Percentiles rank a stretch among this genome's conserved stretches.
Conservation (phyloP, 305 asterid genomes). For the Stenogyne calaminthoides region DNA sequence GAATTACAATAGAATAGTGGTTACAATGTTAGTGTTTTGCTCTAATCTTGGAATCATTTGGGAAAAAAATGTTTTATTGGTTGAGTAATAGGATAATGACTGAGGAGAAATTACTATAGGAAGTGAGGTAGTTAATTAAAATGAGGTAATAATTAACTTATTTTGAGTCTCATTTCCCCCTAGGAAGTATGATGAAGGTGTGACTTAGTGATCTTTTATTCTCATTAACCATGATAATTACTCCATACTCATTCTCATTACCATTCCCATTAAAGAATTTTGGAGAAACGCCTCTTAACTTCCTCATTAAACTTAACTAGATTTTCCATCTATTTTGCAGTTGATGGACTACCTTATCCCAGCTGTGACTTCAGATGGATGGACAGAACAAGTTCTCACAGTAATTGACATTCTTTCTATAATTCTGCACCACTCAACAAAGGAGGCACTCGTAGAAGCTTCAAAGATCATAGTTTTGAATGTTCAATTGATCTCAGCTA, state of each 20-base stretch:
- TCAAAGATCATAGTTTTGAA: slow-evolving; percentile 68
- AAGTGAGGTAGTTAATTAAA: neutral
- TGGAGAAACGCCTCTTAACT: neutral
- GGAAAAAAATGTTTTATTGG: neutral
- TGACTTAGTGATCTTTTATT: too few relatives aligned
- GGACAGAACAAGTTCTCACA: slow-evolving; percentile 64
- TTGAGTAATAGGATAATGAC: neutral
- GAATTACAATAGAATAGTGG: neutral
- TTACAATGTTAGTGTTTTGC: too few relatives aligned
- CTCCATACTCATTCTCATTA: too few relatives aligned
- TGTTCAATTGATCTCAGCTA: slow-evolving; percentile 52
- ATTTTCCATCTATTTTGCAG: slow-evolving; percentile 43
- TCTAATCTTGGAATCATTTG: neutral
- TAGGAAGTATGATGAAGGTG: neutral
- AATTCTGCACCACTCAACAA: slow-evolving; percentile 78
- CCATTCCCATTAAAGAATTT: too few relatives aligned
- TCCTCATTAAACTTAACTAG: slow-evolving; percentile 22
- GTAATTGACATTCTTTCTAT: slow-evolving; percentile 58
- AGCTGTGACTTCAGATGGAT: slow-evolving; percentile 53
- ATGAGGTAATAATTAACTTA: neutral
- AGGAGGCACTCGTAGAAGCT: slow-evolving; percentile 67
- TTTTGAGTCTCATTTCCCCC: neutral
- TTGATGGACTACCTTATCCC: slow-evolving; percentile 55
- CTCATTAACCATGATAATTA: neutral
- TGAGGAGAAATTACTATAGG: neutral